phyloP scores from a whole-genome alignment of 108 stramenopile genomes.

The Bacterosira constricta region DNA sequence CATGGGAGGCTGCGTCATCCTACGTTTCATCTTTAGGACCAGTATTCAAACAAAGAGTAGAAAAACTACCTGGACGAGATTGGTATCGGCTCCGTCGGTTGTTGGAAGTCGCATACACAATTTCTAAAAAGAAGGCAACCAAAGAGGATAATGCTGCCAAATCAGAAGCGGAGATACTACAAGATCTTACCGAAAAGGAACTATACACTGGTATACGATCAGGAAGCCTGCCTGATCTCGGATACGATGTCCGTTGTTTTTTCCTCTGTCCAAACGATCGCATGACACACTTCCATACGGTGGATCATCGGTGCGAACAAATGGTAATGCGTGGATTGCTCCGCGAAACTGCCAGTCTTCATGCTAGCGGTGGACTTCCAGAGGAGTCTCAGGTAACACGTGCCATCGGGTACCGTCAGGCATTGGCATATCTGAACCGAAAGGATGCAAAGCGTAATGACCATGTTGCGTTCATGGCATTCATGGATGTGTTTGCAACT shows the following conservation, averaged over 20 bases:
- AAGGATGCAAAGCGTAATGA: conserved; percentile 50
- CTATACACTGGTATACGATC: conserved; percentile 78
- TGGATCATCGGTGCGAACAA: conserved; percentile 91
- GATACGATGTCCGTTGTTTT: conserved; percentile 95
- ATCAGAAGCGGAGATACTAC: conserved; percentile 36
- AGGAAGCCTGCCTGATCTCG: conserved; percentile 52
- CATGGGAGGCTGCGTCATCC: conserved; percentile 78
- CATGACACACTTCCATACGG: conserved; percentile 76
- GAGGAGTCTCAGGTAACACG: conserved; percentile 77
- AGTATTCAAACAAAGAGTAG: conserved; percentile 59
- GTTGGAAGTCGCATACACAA: conserved; percentile 84
- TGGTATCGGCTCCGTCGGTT: conserved; percentile 93
- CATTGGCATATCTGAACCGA: conserved; percentile 82
- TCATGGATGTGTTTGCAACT: conserved; percentile 81
- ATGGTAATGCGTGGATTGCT: conserved; percentile 89
- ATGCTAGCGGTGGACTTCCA: conserved; percentile 61
- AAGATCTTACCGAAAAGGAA: conserved; percentile 42
- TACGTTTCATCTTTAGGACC: conserved; percentile 61
- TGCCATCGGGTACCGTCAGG: conserved; percentile 97
- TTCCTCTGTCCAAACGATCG: conserved; percentile 93
- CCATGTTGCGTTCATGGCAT: conserved; percentile 62
- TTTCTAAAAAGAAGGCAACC: conserved; percentile 33
- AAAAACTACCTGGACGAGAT: conserved; percentile 76
- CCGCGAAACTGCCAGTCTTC: conserved; percentile 78
- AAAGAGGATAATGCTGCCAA: conserved; percentile 8